These are phyloP conservation scores for Wilhelminamyces savonicus DNA, from an alignment of 805 yeast genomes.

Conservation along the genomic window DNA sequence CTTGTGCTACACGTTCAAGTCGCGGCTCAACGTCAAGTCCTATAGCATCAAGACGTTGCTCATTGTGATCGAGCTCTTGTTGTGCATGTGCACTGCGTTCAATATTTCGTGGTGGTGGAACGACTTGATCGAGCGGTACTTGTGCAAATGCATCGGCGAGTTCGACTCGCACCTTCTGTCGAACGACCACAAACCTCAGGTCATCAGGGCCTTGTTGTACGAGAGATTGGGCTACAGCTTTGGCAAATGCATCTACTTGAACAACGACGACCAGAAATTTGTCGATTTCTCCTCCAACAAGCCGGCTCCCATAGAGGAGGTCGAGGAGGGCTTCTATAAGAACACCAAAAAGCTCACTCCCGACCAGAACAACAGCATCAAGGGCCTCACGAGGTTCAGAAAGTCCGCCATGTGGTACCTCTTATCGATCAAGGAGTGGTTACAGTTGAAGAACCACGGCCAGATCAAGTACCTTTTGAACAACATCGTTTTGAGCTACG, in stretches of 20 bases:
- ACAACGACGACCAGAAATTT: conserved; percentile 9
- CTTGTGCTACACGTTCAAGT: conserved; percentile 65
- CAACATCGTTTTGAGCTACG: conserved; percentile 19
- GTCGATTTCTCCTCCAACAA: conserved; percentile 25
- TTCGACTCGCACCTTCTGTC: conserved; percentile 36
- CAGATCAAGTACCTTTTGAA: conserved; percentile 21
- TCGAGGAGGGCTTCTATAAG: conserved; percentile 26
- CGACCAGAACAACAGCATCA: conserved; percentile 33
- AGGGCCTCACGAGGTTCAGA: conserved; percentile 54
- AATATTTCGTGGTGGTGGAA: conserved; percentile 41
- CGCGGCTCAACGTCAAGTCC: conserved; percentile 62
- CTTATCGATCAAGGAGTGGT: conserved; percentile 69
- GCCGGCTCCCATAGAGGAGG: conserved; percentile 10
- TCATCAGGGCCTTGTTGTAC: conserved; percentile 39
- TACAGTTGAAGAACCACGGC: conserved; percentile 16
- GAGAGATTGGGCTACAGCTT: conserved; percentile 39
- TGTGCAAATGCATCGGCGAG: conserved; percentile 42
- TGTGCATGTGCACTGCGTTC: conserved; percentile 38
- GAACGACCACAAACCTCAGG: conserved; percentile 36
- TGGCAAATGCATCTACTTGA: conserved; percentile 34
- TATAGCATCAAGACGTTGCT: conserved; percentile 67
- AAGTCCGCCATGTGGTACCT: conserved; percentile 75
- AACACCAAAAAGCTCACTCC: conserved; percentile 30
- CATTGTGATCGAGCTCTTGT: conserved; percentile 64
- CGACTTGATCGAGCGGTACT: conserved; percentile 36